Base-by-base conservation (phyloP, 768 basidiomycete genomes). In the Pleurotus sapidus region DNA sequence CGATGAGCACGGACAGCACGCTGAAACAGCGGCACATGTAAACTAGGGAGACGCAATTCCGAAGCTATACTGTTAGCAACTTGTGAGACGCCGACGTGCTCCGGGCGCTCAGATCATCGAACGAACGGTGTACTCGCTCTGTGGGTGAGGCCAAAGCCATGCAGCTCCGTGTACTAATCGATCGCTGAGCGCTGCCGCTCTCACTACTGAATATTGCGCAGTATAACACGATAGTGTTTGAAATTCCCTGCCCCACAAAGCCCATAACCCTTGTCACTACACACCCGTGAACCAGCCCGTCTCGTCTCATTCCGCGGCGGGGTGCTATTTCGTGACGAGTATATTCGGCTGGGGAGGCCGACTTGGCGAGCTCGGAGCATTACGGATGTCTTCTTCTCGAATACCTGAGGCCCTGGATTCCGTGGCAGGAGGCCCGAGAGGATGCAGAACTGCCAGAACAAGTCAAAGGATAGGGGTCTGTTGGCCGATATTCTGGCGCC, bases 401-500 rank as follows among this genome's bases (percentile, higher is more conserved):
- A 34, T 11, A 34, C 30, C 30, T 34, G 30, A 34, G 30, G 20
- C 51, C 51, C 51, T 53, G 51, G 18, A 14, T 53, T 40, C 51
- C 51, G 51, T 18, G 24, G 51, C 51, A 39, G 11, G 30, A 23
- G 30, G n/a, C 4, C 9, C 37, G 49, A 34, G 24, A 24, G 15
- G 15, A 24, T 17, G 15, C 23, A 24, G 8, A 17, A 46, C 45
- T 46, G 45, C 18, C 25, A 23, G 27, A 43, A 45, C 49, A 50
- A 27, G 49, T 54, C 39, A 15, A 54, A 42, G 51, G 20, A 54
- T 54, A 54, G 51, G 51, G 51, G 51, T 39, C 14, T 42, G 51
- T 20, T 24, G n/a, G 51, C 51, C 51, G 51, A 54, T 20, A 23
- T 54, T 54, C 51, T 54, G 51, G 51, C 51, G 49, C 49, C 49